Evolutionary conservation across 176 grass and related monocot species (phyloP).

Genomic region (Rhynchospora tenuis): DNA sequence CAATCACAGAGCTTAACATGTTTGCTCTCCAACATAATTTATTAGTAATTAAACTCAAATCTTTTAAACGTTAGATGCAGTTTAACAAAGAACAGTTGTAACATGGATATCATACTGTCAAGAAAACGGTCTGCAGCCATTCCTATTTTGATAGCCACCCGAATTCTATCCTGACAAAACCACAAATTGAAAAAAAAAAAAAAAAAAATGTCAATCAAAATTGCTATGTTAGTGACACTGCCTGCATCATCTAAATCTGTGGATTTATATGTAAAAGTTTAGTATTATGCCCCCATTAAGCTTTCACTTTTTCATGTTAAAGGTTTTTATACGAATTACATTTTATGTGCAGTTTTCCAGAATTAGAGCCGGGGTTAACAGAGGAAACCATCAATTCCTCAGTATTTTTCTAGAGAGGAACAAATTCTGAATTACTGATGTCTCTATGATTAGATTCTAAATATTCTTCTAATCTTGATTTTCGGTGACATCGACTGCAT

Average conservation of each 20-base stretch:
- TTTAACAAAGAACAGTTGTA: background rate
- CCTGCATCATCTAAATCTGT: background rate
- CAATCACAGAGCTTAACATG: too few relatives aligned
- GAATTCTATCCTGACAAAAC: background rate
- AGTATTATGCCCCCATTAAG: too few relatives aligned
- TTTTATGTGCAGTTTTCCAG: background rate
- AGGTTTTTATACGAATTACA: background rate
- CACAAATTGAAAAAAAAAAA: background rate
- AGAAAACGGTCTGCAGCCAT: conserved; percentile 1
- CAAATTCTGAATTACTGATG: background rate
- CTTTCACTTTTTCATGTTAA: background rate
- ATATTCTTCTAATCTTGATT: background rate
- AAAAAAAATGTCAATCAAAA: background rate
- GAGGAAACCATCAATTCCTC: background rate
- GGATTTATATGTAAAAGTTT: too few relatives aligned
- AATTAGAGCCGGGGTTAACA: background rate
- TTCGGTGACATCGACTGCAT: background rate
- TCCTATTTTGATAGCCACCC: conserved; percentile 9
- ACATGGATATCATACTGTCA: background rate
- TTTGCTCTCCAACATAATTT: too few relatives aligned
- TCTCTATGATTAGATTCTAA: background rate
- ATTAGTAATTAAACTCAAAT: too few relatives aligned
- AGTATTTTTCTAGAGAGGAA: background rate
- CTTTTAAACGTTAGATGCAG: background rate
- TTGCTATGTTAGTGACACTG: background rate